A percentile compares a stretch with the other conserved stretches of the same genome.
Conservation (phyloP, 768 basidiomycete genomes). For the Boletus pseudopeckii region DNA sequence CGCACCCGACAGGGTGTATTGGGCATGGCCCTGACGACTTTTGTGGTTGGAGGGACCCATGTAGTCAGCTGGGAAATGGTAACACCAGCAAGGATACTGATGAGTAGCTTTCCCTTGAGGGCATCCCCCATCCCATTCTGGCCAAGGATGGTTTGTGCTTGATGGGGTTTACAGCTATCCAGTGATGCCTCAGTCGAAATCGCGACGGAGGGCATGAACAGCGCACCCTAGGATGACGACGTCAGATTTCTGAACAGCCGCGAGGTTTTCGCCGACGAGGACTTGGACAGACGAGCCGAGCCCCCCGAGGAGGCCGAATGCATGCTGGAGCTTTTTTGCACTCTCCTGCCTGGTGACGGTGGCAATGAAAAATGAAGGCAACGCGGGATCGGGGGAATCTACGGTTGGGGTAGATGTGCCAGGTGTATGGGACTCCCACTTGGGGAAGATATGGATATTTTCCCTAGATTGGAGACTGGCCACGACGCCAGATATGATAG, state of each 20-base stretch:
- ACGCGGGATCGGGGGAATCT: conserved; percentile 55
- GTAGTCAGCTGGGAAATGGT: conserved; percentile 75
- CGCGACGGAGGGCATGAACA: background rate
- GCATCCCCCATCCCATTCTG: conserved; percentile 79
- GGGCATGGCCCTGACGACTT: conserved; percentile 94
- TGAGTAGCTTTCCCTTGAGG: conserved; percentile 83
- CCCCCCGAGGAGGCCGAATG: conserved; percentile 57
- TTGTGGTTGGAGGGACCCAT: conserved; percentile 75
- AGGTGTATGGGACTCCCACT: conserved; percentile 70
- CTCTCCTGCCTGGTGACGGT: conserved; percentile 82
- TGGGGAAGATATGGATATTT: conserved; percentile 30
- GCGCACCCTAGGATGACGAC: conserved; percentile 86
- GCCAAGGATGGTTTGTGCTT: conserved; percentile 69
- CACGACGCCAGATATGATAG: conserved; percentile 89
- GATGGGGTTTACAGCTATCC: conserved; percentile 88
- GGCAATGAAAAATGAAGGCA: conserved; percentile 79
- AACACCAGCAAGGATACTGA: conserved; percentile 97
- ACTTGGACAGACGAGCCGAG: conserved; percentile 71
- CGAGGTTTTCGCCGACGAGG: conserved; percentile 62
- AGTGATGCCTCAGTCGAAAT: background rate
- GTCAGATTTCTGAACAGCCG: conserved; percentile 70
- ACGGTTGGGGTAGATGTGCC: conserved; percentile 69
- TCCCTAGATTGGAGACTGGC: conserved; percentile 66
- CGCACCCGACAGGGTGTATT: conserved; percentile 94
- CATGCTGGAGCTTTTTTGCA: conserved; percentile 57